Evolutionary conservation across 805 yeast genomes (phyloP).

Genomic region (Candida ipomoeae): DNA sequence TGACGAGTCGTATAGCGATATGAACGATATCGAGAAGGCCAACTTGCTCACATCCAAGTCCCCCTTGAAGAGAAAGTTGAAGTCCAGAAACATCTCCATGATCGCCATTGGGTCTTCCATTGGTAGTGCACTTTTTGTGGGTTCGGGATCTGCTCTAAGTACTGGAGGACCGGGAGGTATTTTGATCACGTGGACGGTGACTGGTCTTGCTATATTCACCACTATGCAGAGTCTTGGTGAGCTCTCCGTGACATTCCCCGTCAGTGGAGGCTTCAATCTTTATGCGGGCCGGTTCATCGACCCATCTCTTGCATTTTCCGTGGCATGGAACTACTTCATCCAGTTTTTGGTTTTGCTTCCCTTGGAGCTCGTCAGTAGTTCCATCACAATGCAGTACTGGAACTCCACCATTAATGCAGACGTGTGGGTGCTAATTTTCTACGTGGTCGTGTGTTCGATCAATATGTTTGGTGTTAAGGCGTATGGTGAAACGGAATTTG

Average conservation of each 20-base stretch:
- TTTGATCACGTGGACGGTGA: slow-evolving; percentile 60
- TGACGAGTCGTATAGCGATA: slow-evolving; percentile 19
- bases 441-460: slow-evolving; percentile 42
- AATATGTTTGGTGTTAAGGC: slow-evolving; percentile 52
- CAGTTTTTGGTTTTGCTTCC: slow-evolving; percentile 63
- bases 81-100: slow-evolving; percentile 59
- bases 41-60: slow-evolving; percentile 38
- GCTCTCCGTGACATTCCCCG: slow-evolving; percentile 17
- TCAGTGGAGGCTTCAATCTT: slow-evolving; percentile 58
- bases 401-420: slow-evolving; percentile 16
- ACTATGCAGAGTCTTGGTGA: slow-evolving; percentile 18
- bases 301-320: slow-evolving; percentile 54
- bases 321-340: slow-evolving; percentile 59
- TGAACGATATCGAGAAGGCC: slow-evolving; percentile 38
- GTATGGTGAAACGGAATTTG: slow-evolving; percentile 56
- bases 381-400: slow-evolving; percentile 25
- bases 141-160: slow-evolving; percentile 67
- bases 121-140: slow-evolving; percentile 75
- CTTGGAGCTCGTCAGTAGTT: slow-evolving; percentile 61
- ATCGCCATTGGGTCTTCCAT: slow-evolving; percentile 80
- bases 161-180: slow-evolving; percentile 66
- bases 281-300: slow-evolving; percentile 53
- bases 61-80: slow-evolving; percentile 43
- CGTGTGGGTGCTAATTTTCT: slow-evolving; percentile 53
- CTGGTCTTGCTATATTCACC: slow-evolving; percentile 64